Evolutionary conservation across 108 stramenopile genomes (phyloP).

Genomic region (Cylindrotheca closterium): DNA sequence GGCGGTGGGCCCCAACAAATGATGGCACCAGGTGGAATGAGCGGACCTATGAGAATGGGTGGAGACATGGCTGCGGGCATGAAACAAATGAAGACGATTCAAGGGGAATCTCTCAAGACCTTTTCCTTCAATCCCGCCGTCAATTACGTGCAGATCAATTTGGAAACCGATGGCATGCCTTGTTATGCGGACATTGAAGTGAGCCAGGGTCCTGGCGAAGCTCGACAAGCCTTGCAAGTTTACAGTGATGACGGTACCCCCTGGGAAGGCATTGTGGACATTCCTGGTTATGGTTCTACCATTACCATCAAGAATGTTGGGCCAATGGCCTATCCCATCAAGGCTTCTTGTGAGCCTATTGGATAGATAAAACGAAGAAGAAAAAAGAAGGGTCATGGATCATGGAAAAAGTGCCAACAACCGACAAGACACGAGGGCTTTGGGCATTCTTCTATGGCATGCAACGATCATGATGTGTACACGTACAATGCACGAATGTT

Average conservation of each 20-base stretch:
- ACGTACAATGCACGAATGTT: no score
- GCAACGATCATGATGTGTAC: no score
- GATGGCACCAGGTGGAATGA: neutral
- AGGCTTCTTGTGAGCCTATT: slow-evolving; percentile 39
- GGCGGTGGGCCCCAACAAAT: neutral
- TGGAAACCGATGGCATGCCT: slow-evolving; percentile 58
- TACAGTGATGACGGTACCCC: slow-evolving; percentile 69
- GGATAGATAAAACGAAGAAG: no score
- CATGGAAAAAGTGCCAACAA: no score
- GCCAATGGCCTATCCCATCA: slow-evolving; percentile 63
- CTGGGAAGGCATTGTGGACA: slow-evolving; percentile 58
- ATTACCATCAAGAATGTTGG: slow-evolving; percentile 62
- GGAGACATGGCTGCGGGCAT: neutral
- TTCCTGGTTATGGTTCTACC: slow-evolving; percentile 57
- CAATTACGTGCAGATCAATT: slow-evolving; percentile 40
- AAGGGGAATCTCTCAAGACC: slow-evolving; percentile 12
- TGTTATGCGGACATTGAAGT: slow-evolving; percentile 59
- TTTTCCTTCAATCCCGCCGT: slow-evolving; percentile 15
- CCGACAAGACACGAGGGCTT: no score
- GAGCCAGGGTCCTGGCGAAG: slow-evolving; percentile 64
- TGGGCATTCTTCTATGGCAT: no score
- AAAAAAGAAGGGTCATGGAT: no score
- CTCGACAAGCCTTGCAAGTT: slow-evolving; percentile 63
- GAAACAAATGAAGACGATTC: slow-evolving; percentile 1
- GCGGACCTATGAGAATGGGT: neutral